Evolutionary conservation across 345 rosid genomes (phyloP).

Genomic region (Salix suchowensis): DNA sequence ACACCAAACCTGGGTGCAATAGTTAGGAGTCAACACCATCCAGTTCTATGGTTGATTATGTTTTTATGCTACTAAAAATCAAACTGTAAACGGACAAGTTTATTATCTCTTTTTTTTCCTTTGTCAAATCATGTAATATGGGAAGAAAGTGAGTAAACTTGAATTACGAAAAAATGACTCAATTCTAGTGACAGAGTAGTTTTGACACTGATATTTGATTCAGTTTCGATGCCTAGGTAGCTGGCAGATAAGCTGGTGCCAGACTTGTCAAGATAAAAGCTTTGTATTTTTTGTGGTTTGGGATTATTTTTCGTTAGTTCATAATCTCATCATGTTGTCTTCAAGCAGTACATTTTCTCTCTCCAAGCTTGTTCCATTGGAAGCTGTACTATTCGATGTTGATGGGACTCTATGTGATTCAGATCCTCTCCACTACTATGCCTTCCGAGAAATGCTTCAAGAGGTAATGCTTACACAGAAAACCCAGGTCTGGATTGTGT

Average conservation of each 20-base stretch:
- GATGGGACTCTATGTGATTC: slow-evolving; percentile 97
- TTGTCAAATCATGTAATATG: not conserved
- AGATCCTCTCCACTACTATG: slow-evolving; percentile 74
- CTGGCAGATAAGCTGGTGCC: not conserved
- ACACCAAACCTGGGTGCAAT: not conserved
- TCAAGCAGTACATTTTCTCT: slow-evolving; percentile 51
- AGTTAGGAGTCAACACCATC: not conserved
- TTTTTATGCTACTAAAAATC: not conserved
- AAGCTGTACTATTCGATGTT: slow-evolving; percentile 80
- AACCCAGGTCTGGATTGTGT: not conserved
- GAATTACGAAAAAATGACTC: not conserved
- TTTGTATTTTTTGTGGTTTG: not conserved
- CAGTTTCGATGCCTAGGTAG: not conserved
- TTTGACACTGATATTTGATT: not conserved
- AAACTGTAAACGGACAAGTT: not conserved
- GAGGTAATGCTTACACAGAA: slow-evolving; percentile 42
- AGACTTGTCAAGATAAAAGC: not conserved
- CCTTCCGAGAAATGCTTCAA: slow-evolving; percentile 62
- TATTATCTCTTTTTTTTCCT: not conserved
- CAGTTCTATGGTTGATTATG: not conserved
- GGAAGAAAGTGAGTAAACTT: not conserved
- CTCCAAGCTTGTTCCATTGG: slow-evolving; percentile 57
- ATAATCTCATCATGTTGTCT: not conserved
- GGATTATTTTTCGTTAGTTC: not conserved
- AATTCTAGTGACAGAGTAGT: not conserved